phyloP scores from a whole-genome alignment of 2,329 filamentous ascomycete genomes.

The Ascochyta lentis region DNA sequence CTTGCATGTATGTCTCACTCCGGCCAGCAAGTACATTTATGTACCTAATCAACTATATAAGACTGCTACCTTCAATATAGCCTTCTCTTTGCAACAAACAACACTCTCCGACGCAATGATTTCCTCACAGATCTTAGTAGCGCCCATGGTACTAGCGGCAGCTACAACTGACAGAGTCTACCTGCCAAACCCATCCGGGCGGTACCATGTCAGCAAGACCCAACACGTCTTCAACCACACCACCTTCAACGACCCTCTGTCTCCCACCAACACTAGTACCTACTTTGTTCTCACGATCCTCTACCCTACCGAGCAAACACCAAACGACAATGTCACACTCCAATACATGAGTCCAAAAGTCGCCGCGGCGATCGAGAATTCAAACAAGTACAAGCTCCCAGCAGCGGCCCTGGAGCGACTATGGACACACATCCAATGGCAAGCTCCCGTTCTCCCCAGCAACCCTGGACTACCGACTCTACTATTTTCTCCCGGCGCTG shows the following conservation, averaged over 20 bases:
- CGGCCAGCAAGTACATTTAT: not conserved
- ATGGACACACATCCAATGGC: no score
- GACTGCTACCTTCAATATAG: not conserved
- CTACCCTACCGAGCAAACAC: not conserved
- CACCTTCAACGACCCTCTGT: not conserved
- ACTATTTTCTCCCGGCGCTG: no score
- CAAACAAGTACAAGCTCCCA: not conserved
- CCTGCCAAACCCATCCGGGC: not conserved
- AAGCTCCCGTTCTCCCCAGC: no score
- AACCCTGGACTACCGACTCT: no score
- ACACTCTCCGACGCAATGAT: not conserved
- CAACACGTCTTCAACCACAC: not conserved
- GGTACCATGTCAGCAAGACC: not conserved
- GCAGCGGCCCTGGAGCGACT: no score
- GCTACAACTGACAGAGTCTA: not conserved
- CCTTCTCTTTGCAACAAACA: not conserved
- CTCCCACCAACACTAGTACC: not conserved
- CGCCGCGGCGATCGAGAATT: not conserved
- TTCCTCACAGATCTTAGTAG: not conserved
- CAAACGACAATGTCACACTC: not conserved
- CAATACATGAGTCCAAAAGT: not conserved
- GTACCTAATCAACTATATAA: not conserved
- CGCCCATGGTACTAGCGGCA: not conserved
- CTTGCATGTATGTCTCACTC: not conserved
- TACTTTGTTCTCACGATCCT: not conserved